These are phyloP conservation scores for Fusarium decemcellulare DNA, from an alignment of 2,329 filamentous ascomycete genomes.

Conservation along the genomic window DNA sequence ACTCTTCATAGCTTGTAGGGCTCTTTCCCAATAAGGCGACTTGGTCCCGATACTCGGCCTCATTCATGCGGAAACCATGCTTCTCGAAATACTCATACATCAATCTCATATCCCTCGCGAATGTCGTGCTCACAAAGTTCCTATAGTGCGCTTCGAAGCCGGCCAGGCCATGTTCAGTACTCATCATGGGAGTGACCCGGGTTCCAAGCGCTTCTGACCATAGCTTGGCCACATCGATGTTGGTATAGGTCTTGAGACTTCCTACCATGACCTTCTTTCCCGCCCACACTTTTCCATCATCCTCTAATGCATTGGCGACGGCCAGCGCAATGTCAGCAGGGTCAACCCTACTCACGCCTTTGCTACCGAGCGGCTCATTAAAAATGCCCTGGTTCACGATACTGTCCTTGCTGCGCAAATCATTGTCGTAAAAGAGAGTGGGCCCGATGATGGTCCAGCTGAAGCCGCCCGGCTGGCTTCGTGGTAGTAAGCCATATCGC, in stretches of 20 bases:
- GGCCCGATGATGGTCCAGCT: slow-evolving; percentile 33
- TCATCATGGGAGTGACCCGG: neutral
- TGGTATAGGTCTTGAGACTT: slow-evolving; percentile 22
- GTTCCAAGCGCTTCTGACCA: slow-evolving; percentile 23
- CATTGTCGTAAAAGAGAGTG: slow-evolving; percentile 28
- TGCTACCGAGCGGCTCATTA: slow-evolving; percentile 25
- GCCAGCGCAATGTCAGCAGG: slow-evolving; percentile 26
- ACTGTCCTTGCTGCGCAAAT: slow-evolving; percentile 26
- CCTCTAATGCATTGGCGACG: slow-evolving; percentile 19
- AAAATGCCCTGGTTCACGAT: slow-evolving; percentile 21
- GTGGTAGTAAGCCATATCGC: slow-evolving; percentile 13
- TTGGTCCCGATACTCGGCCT: slow-evolving; percentile 26
- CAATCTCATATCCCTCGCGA: slow-evolving; percentile 23
- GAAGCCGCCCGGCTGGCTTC: slow-evolving; percentile 18
- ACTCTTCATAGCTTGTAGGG: slow-evolving; percentile 20
- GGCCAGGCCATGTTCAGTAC: slow-evolving; percentile 10
- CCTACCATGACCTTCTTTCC: slow-evolving; percentile 33
- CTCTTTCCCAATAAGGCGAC: slow-evolving; percentile 14
- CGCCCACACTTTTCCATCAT: slow-evolving; percentile 19
- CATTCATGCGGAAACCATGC: slow-evolving; percentile 18
- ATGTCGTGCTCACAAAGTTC: neutral
- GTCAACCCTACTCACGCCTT: slow-evolving; percentile 30
- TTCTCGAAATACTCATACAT: slow-evolving; percentile 28
- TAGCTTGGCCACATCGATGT: slow-evolving; percentile 8
- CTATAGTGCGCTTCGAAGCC: slow-evolving; percentile 12